A percentile compares a stretch with the other conserved stretches of the same genome.
phyloP scores from a whole-genome alignment of 31 red algal species.

The Endocladia muricata region DNA sequence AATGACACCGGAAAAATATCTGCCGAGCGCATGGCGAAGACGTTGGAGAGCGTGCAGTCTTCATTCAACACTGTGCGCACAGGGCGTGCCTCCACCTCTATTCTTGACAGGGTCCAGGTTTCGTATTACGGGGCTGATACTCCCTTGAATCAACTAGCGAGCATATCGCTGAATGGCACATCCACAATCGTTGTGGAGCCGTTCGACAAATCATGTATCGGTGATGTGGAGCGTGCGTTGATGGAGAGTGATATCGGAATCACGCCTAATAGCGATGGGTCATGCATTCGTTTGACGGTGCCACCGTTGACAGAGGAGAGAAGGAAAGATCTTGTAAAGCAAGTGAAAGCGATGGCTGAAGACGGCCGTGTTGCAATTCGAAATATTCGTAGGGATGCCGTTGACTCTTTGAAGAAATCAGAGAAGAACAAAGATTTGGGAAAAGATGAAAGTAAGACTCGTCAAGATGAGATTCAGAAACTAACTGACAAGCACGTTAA shows the following conservation, averaged over 20 bases:
- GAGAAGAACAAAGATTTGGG: constrained; percentile 88
- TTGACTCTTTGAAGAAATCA: constrained; percentile 84
- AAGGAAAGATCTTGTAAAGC: constrained; percentile 86
- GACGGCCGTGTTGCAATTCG: constrained; percentile 88
- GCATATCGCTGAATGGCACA: constrained; percentile 66
- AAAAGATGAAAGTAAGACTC: constrained; percentile 83
- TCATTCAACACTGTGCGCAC: constrained; percentile 92
- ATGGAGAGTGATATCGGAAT: constrained; percentile 92
- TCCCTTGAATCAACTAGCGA: constrained; percentile 91
- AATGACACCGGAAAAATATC: constrained; percentile 48
- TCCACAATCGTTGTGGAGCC: constrained; percentile 81
- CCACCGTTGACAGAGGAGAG: constrained; percentile 93
- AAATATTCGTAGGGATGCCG: constrained; percentile 90
- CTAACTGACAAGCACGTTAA: constrained; percentile 89
- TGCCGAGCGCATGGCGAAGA: constrained; percentile 90
- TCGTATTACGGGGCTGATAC: constrained; percentile 94
- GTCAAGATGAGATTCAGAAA: constrained; percentile 90
- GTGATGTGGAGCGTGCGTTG: constrained; percentile 87
- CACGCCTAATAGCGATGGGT: constrained; percentile 90
- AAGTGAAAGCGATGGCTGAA: constrained; percentile 88
- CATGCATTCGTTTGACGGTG: constrained; percentile 78
- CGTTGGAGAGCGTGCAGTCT: constrained; percentile 67
- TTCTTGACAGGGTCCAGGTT: constrained; percentile 91
- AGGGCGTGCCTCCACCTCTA: constrained; percentile 76
- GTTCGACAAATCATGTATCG: constrained; percentile 76